Evolutionary conservation across 768 basidiomycete species (phyloP), one percentile per base, ranked within the genome.

Genomic region (Collybia mongolica): DNA sequence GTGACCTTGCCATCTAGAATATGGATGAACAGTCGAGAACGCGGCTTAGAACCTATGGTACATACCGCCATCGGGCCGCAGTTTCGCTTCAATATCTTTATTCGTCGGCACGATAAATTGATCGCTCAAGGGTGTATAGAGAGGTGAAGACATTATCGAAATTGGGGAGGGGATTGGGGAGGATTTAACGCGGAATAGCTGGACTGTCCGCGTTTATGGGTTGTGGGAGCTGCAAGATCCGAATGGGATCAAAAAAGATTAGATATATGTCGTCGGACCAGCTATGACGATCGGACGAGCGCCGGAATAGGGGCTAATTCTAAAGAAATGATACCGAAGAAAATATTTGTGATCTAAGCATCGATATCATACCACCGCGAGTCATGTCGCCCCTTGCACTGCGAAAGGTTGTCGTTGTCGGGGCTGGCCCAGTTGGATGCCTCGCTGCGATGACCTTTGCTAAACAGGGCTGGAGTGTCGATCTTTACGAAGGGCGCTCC

Each of bases 401-500:
- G 28, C 72, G 73, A 22, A 81, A 79, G 57, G 84, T 75, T n/a
- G 72, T 86, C 40, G 72, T 90, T 35, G 80, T 90, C 19, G 96
- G 96, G 36, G 95, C 88, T 47, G 96, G 96, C 0, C 95, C 96
- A 6, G 96, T 99, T 14, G 96, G 96, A 19, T 94, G 93, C 65
- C 86, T 98, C 19, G 80, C 87, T 28, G 94, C 96, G 12, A 76
- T 95, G 44, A 80, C 88, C 48, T 76, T 99, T 39, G 88, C 92
- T 45, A 89, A 89, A 59, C 77, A 81, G 62, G 95, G 94, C 44
- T 99, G 94, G 90, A 56, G 69, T 45, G 90, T 94, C 50, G 80
- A 84, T 51, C 66, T 94, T 26, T 89, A 86, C 62, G 93, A 95
- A 72, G 79, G 78, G 53, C 81, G 93, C 49, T 73, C 87, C 63